phyloP scores from a whole-genome alignment of 805 yeast species.

The Yarrowia osloensis region DNA sequence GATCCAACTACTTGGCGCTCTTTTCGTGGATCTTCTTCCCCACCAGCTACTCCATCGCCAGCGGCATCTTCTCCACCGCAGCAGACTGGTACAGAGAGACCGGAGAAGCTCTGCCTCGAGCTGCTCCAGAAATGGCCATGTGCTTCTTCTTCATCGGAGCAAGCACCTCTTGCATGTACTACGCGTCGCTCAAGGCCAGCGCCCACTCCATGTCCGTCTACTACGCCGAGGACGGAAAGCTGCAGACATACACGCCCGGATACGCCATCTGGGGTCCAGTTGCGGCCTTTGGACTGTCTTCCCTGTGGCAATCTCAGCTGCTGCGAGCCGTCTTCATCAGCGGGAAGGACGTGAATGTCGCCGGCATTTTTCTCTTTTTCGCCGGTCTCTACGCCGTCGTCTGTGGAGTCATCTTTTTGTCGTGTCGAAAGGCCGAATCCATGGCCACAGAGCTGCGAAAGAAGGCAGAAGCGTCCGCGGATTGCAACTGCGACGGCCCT shows the following conservation, averaged over 20 bases:
- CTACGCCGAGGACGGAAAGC: constrained; percentile 34
- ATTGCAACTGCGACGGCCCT: constrained; percentile 16
- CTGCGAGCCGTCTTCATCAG: constrained; percentile 46
- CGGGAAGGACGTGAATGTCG: constrained; percentile 34
- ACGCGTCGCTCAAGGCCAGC: constrained; percentile 57
- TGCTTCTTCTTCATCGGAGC: constrained; percentile 43
- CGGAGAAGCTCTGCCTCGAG: not conserved
- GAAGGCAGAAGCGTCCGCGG: constrained; percentile 9
- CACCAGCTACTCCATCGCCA: constrained; percentile 65
- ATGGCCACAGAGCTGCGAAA: not conserved
- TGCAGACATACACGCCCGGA: constrained; percentile 75
- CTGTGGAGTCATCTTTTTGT: constrained; percentile 37
- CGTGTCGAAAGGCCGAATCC: constrained; percentile 33
- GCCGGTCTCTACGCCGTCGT: constrained; percentile 36
- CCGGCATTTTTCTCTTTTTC: constrained; percentile 34
- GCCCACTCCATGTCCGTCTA: constrained; percentile 51
- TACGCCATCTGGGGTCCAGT: constrained; percentile 87
- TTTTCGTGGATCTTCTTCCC: constrained; percentile 61
- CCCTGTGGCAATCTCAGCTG: constrained; percentile 70
- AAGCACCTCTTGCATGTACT: constrained; percentile 45
- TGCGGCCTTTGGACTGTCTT: constrained; percentile 80
- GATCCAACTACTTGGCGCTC: constrained; percentile 70
- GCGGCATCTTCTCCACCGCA: constrained; percentile 41
- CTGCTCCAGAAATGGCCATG: constrained; percentile 17
- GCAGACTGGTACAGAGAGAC: constrained; percentile 30